phyloP scores from a whole-genome alignment of 2,329 filamentous ascomycete species.

The Penicillium sp. region DNA sequence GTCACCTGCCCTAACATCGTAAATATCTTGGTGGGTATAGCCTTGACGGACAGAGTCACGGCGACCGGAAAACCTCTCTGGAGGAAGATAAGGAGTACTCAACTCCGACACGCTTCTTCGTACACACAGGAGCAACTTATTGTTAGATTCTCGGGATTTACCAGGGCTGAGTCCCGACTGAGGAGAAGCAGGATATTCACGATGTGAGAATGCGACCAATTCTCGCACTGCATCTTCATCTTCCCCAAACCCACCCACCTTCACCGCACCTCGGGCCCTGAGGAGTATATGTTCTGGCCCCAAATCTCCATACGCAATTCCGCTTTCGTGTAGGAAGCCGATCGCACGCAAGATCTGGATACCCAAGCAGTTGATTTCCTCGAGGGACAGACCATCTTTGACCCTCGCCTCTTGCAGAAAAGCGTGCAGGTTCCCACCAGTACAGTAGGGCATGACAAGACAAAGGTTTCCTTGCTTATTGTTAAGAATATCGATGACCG shows the following conservation, averaged over 20 bases:
- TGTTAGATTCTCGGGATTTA: background rate
- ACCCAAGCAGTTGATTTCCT: conserved; percentile 1
- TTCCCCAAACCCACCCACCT: conserved; percentile 10
- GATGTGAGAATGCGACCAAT: background rate
- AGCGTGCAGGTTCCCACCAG: conserved; percentile 2
- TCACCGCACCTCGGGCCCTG: conserved; percentile 2
- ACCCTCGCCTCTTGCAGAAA: background rate
- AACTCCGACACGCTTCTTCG: background rate
- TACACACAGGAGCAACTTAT: background rate
- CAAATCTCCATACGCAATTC: conserved; percentile 3
- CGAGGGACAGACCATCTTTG: background rate
- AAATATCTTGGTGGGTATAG: background rate
- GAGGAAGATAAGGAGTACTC: conserved; percentile 6
- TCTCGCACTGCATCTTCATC: conserved; percentile 3
- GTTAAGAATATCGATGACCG: conserved; percentile 5
- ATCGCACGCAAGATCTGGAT: conserved; percentile 4
- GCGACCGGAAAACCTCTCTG: conserved; percentile 1
- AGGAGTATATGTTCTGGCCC: conserved; percentile 5
- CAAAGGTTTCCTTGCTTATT: conserved; percentile 6
- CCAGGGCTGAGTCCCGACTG: background rate
- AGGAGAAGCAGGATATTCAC: no score
- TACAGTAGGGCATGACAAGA: conserved; percentile 10
- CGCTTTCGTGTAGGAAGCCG: background rate
- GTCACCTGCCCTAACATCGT: background rate
- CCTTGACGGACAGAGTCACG: background rate